phyloP scores from a whole-genome alignment of 2,329 filamentous ascomycete species.

The Xylaria sp. region DNA sequence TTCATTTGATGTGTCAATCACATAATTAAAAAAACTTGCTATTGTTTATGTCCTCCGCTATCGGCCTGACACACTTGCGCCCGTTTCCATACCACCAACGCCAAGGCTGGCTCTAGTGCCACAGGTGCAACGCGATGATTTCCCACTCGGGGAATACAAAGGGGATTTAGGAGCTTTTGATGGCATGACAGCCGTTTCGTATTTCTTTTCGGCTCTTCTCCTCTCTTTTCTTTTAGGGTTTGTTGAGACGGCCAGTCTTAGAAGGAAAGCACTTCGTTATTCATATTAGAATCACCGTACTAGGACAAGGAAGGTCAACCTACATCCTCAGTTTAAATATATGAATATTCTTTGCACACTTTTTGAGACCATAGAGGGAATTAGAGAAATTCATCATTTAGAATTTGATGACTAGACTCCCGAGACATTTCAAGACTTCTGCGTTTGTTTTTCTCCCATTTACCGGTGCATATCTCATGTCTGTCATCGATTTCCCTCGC shows the following conservation, averaged over 20 bases:
- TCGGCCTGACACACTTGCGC: background rate
- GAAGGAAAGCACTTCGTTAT: background rate
- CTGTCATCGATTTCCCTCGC: constrained; percentile 13
- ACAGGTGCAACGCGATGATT: constrained; percentile 12
- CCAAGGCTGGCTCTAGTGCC: background rate
- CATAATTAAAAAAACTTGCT: too few species aligned
- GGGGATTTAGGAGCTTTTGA: background rate
- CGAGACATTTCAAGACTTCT: constrained; percentile 1
- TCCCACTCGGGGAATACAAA: constrained; percentile 29
- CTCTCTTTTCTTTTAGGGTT: background rate
- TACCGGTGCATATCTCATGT: constrained; percentile 12
- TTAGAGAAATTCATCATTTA: background rate
- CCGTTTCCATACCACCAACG: background rate
- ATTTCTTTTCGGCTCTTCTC: background rate
- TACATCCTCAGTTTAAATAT: too few species aligned
- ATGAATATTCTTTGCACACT: too few species aligned
- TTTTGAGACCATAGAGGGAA: background rate
- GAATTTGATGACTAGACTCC: background rate
- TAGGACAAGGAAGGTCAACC: background rate
- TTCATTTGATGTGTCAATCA: too few species aligned
- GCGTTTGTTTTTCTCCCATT: background rate
- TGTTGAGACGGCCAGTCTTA: background rate
- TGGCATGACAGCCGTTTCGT: background rate
- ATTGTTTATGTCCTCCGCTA: too few species aligned
- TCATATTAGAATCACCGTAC: background rate